Conservation (phyloP, 2,329 filamentous ascomycete species). For the Magnaporthiopsis incrustans region DNA sequence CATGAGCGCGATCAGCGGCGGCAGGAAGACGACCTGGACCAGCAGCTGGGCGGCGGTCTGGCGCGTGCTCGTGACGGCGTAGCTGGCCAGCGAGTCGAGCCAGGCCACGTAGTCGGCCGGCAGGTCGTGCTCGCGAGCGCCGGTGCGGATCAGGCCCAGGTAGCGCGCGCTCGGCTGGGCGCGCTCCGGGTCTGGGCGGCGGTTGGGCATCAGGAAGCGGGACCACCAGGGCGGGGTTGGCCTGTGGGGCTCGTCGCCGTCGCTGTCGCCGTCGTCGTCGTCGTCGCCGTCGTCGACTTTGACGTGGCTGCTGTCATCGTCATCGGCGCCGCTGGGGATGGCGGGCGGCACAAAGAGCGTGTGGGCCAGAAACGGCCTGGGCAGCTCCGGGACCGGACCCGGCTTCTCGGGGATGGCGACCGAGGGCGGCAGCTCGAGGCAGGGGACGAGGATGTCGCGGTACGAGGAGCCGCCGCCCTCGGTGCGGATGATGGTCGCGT, state of each 20-base stretch:
- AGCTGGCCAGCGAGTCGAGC: constrained; percentile 60
- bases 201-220: constrained; percentile 34
- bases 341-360: constrained; percentile 68
- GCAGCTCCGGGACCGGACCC: constrained; percentile 42
- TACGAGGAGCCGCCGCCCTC: constrained; percentile 87
- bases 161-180: constrained; percentile 82
- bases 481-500: constrained; percentile 76
- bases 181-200: constrained; percentile 60
- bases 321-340: constrained; percentile 18
- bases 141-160: constrained; percentile 68
- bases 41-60: constrained; percentile 59
- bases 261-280: constrained; percentile 8
- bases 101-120: constrained; percentile 72
- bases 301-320: constrained; percentile 10
- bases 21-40: constrained; percentile 45
- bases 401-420: constrained; percentile 57
- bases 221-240: constrained; percentile 33
- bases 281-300: constrained; percentile 11
- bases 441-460: constrained; percentile 72
- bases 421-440: constrained; percentile 56
- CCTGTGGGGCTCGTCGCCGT: constrained; percentile 12
- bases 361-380: constrained; percentile 68
- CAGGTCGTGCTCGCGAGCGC: constrained; percentile 71
- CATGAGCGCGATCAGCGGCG: constrained; percentile 30
- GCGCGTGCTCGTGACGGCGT: constrained; percentile 55